Evolutionary conservation across 805 yeast species (phyloP), one percentile per base, ranked within the genome.

Genomic region (Helenozyma baotianmanensis): DNA sequence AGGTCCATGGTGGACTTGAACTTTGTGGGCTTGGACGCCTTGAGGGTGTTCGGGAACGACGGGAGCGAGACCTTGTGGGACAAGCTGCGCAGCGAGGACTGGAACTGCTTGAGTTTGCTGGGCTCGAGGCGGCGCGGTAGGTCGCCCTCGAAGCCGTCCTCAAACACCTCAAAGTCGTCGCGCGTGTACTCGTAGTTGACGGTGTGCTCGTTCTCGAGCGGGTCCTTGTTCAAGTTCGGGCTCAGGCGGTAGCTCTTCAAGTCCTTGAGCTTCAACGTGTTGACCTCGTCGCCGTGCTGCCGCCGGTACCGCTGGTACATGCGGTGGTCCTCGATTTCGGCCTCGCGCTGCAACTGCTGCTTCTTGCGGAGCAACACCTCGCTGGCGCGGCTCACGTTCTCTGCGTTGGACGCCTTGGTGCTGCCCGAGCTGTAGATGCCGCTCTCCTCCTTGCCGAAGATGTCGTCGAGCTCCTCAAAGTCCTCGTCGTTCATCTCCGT

Each of bases 401-500:
- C 38, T 25, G n/a, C 14, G 24, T 27, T 23, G 17, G 49, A 38
- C 13, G 33, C 22, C 18, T 30, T 30, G 9, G 21, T 27, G n/a
- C 48, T 48, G 14, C 50, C 52, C 19, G 48, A 41, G 17, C 47
- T 48, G 34, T 62, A 59, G 9, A 59, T 51, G 2, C 64, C 66
- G 29, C 58, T 52, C 40, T 60, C 67, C 30, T 60, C 64, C 29
- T 51, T 48, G 11, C 66, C 67, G 42, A 62, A 61, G 9, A 62
- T 54, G 32, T 60, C 53, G 36, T 64, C 71, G 27, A 61, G 33
- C 15, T 59, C 65, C 31, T 60, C 66, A 35, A 55, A 52, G 19
- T 59, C 70, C 2, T 60, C 64, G 17, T 61, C 70, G 32, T 60
- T 52, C 39, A 64, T 46, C 22, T 62, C 60, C 2, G 71, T 64